These are phyloP conservation scores for Xanthoconium separans DNA, from an alignment of 1,284 basidiomycete genomes.

Conservation along the genomic window DNA sequence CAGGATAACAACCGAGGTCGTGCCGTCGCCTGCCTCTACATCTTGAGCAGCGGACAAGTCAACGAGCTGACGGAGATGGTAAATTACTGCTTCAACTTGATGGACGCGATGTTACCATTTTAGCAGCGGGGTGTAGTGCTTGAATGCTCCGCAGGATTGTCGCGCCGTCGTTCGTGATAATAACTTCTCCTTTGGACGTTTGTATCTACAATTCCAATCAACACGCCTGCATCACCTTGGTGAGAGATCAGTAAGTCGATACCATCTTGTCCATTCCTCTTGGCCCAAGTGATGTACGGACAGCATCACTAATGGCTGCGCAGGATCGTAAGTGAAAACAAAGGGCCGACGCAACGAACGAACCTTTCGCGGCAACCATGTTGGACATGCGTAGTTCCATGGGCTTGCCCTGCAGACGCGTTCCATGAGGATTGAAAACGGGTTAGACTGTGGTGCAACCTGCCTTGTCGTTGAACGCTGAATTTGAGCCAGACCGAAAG, in stretches of 20 bases:
- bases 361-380: slow-evolving; percentile 95
- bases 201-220: slow-evolving; percentile 71
- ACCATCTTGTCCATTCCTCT: slow-evolving; percentile 99
- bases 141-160: slow-evolving; percentile 98
- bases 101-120: slow-evolving; percentile 68
- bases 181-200: slow-evolving; percentile 94
- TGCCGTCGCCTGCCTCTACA: slow-evolving; percentile 98
- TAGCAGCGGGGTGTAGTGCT: slow-evolving; percentile 96
- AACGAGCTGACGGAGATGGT: slow-evolving; percentile 63
- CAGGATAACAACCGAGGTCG: slow-evolving; percentile 97
- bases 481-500: slow-evolving; percentile 56
- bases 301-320: slow-evolving; percentile 94
- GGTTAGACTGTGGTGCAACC: slow-evolving; percentile 7
- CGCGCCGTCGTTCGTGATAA: slow-evolving; percentile 99
- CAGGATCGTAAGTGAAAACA: slow-evolving; percentile 12
- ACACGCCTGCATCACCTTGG: slow-evolving; percentile 8
- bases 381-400: slow-evolving; percentile 94
- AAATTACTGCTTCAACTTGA: slow-evolving; percentile 9
- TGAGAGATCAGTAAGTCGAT: slow-evolving; percentile 26
- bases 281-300: slow-evolving; percentile 95
- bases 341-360: slow-evolving; percentile 16
- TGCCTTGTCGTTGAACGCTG: slow-evolving; percentile 83
- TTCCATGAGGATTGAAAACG: slow-evolving; percentile 10
- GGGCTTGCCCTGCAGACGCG: slow-evolving; percentile 73
- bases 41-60: slow-evolving; percentile 99